Base-by-base conservation (phyloP, 768 basidiomycete species). In the Fibroporia radiculosa region DNA sequence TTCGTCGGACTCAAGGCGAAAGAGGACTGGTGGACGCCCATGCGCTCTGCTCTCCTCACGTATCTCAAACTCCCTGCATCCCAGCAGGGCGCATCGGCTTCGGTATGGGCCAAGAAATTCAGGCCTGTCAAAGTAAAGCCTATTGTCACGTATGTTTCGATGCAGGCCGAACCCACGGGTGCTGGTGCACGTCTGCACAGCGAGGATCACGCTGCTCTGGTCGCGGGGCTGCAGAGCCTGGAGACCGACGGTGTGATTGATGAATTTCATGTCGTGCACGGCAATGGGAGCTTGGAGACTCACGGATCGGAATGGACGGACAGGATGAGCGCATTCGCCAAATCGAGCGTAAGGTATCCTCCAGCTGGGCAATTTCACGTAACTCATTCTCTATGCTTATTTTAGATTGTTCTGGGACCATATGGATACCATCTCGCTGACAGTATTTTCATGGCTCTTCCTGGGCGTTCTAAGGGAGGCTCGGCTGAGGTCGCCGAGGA, bases 131-230 rank as follows among this genome's bases (percentile, higher is more conserved):
- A 50, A 36, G 51, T 58, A 2, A 71, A 68, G 55, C 72, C 69
- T 20, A 69, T 75, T 11, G 68, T 89, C 42, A 83, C 84, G 32
- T 89, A 88, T 56, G 66, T 88, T 18, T 67, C 82, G 48, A 68
- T 75, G 31, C 84, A 85, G 60, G 72, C 68, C 22, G 78, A 74
- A 36, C 49, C 54, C 6, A 44, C 29, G 19, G 53, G 57, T 12
- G 49, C 62, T 20, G 73, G 81, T 2, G 57, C 75, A 14, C 76
- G 72, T 56, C 53, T 92, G 51, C 66, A 63, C 36, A 58, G 61
- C 1, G 67, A 67, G 35, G 78, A 84, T 49, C 83, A 93, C 53
- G 59, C 72, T 14, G 68, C 69, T 35, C 68, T 95, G 29, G 67
- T 88, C 4, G 60, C 61, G n/a, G 78, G 72, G 27, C 62, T 92